A percentile compares a stretch with the other conserved stretches of the same genome.
These are phyloP conservation scores for Piper betle DNA, from an alignment of 164 flowering plant genomes.

Conservation along the genomic window DNA sequence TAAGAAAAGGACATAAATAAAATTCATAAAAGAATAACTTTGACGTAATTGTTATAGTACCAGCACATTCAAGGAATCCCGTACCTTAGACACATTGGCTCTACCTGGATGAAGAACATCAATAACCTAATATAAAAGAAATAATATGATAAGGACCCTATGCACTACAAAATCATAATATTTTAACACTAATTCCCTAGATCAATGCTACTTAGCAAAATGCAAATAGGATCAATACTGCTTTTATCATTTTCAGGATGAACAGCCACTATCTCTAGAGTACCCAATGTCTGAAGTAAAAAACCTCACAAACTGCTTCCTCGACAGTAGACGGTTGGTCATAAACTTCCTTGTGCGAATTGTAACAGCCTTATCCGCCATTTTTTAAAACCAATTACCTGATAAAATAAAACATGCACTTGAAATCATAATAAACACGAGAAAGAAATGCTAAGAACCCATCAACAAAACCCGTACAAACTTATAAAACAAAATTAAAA, in stretches of 20 bases:
- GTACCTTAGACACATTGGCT: constrained; percentile 65
- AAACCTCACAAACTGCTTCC: constrained; percentile 51
- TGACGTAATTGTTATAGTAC: neutral
- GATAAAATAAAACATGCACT: neutral
- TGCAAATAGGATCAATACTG: too few species aligned
- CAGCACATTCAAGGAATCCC: neutral
- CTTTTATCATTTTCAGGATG: too few species aligned
- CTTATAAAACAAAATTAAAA: too few species aligned
- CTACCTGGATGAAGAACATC: constrained; percentile 73
- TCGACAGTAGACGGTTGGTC: constrained; percentile 53
- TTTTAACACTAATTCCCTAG: neutral
- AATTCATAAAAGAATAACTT: neutral
- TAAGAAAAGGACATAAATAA: neutral
- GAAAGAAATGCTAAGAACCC: neutral
- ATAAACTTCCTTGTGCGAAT: constrained; percentile 55
- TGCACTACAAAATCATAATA: too few species aligned
- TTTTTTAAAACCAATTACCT: neutral
- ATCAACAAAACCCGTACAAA: too few species aligned
- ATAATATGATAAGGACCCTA: neutral
- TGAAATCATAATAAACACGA: neutral
- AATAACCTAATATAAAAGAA: constrained; percentile 25
- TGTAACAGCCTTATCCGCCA: constrained; percentile 50
- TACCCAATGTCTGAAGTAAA: neutral
- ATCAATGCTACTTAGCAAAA: neutral
- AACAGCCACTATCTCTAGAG: neutral